Evolutionary conservation across 2,329 filamentous ascomycete species (phyloP), one percentile per base, ranked within the genome.

Genomic region (Dichotomopilus funicola): DNA sequence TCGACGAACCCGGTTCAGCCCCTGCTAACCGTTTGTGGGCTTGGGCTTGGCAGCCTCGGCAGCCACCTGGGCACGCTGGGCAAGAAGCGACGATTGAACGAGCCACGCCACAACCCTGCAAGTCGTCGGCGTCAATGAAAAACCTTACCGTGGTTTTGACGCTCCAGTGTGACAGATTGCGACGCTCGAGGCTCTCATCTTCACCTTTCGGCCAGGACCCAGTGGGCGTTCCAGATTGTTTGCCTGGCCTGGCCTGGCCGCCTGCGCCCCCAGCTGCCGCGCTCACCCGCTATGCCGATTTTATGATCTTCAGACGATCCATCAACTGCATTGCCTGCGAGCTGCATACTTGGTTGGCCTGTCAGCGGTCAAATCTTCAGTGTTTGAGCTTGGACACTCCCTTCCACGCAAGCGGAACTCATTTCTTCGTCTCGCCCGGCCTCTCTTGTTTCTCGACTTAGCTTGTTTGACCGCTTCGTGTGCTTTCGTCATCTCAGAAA

Each of bases 261-360:
- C 37, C 51, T 40, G 49, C 40, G 31, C 41, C 51, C 35, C 38
- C 12, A 62, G 54, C 57, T 62, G 58, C 58, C 58, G 56, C 47
- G 55, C 54, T 44, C 48, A 36, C 48, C 40, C 49, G 53, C 53
- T 60, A 61, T 62, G 61, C 61, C 62, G 61, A 37, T 41, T 56
- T 59, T 57, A 60, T 56, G 58, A 63, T 63, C 57, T 51, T 52
- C 59, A 36, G 41, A 27, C 19, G 44, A 42, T 55, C 55, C 51
- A 56, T 60, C 53, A 59, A 59, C 36, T 49, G 41, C 53, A 27
- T 51, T 48, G 46, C 44, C 36, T 27, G 19, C 19, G 19, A 27
- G 19, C 33, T 52, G 51, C 38, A 55, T 55, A 56, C 51, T 51
- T 59, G 56, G 45, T 55, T 48, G 27, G 45, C 19, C 36, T 45